A percentile compares a stretch with the other conserved stretches of the same genome.
Conservation (phyloP, 495 filamentous ascomycete genomes). For the Hyaloscypha bicolor region DNA sequence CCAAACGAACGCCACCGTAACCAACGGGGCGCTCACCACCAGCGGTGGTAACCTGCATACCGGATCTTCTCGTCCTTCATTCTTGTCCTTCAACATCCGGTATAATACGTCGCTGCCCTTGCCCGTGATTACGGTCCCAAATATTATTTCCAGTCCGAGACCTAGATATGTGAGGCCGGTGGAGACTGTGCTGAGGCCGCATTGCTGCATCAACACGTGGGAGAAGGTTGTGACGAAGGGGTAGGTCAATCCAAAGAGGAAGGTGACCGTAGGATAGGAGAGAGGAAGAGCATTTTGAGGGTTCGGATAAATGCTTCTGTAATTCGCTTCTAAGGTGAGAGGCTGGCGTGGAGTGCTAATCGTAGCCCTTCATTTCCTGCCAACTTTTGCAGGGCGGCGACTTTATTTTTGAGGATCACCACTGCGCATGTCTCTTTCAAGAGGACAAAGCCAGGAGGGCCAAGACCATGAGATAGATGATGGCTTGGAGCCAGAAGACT, state of each 20-base stretch:
- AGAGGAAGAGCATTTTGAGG: constrained; percentile 73
- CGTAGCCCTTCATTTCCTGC: constrained; percentile 36
- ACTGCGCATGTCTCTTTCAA: constrained; percentile 53
- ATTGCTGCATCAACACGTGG: constrained; percentile 59
- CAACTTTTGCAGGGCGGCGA: constrained; percentile 33
- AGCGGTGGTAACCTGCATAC: constrained; percentile 74
- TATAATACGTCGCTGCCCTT: constrained; percentile 36
- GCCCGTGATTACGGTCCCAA: constrained; percentile 43
- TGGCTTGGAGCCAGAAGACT: constrained; percentile 66
- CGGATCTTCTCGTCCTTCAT: constrained; percentile 55
- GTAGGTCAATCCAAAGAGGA: constrained; percentile 73
- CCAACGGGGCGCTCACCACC: constrained; percentile 54
- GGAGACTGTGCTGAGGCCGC: constrained; percentile 60
- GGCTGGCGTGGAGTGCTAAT: constrained; percentile 27
- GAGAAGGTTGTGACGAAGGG: constrained; percentile 73
- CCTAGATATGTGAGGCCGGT: constrained; percentile 65
- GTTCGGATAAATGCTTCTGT: constrained; percentile 52
- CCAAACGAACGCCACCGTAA: constrained; percentile 66
- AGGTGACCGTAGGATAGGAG: constrained; percentile 65
- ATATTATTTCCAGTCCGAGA: constrained; percentile 57
- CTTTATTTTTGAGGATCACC: constrained; percentile 53
- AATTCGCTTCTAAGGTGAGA: constrained; percentile 19
- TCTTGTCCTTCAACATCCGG: constrained; percentile 39
- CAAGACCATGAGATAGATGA: constrained; percentile 52
- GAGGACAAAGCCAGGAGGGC: constrained; percentile 43